These are phyloP conservation scores for Acanthamoeba royreba DNA, from an alignment of 208 protist genomes.

Conservation along the genomic window DNA sequence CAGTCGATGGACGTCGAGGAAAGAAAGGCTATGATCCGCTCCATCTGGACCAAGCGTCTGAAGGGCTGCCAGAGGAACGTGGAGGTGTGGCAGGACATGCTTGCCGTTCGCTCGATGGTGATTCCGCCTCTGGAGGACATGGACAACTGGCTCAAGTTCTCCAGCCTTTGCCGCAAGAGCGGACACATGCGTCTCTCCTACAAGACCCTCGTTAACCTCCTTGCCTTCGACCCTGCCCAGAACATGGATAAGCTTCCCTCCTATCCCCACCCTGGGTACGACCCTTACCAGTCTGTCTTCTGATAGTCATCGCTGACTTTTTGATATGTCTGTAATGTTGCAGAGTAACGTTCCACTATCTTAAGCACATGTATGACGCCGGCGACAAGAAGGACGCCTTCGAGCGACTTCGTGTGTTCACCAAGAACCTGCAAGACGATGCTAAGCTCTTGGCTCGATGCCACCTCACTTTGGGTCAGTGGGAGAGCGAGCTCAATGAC, in stretches of 20 bases:
- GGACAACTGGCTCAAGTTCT: conserved; percentile 46
- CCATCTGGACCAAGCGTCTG: conserved; percentile 90
- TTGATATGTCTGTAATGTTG: background rate
- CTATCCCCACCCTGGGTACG: background rate
- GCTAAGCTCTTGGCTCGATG: conserved; percentile 18
- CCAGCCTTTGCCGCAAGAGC: conserved; percentile 16
- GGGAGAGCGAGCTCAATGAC: conserved; percentile 39
- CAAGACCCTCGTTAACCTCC: conserved; percentile 34
- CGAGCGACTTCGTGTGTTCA: background rate
- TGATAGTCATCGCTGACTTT: background rate
- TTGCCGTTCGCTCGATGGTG: conserved; percentile 26
- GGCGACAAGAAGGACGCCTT: background rate
- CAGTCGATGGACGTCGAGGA: background rate
- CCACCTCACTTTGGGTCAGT: conserved; percentile 22
- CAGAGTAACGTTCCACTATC: background rate
- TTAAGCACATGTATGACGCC: conserved; percentile 5
- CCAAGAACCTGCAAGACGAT: background rate
- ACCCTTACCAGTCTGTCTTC: background rate
- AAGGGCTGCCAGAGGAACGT: conserved; percentile 87
- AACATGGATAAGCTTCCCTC: background rate
- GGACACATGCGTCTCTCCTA: conserved; percentile 29
- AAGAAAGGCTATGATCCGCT: conserved; percentile 55
- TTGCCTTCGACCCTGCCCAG: background rate
- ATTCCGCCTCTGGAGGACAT: conserved; percentile 28
- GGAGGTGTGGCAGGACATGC: conserved; percentile 89